Conservation (phyloP, 192 early-diverging fungal species). For the Allomyces arbusculus region DNA sequence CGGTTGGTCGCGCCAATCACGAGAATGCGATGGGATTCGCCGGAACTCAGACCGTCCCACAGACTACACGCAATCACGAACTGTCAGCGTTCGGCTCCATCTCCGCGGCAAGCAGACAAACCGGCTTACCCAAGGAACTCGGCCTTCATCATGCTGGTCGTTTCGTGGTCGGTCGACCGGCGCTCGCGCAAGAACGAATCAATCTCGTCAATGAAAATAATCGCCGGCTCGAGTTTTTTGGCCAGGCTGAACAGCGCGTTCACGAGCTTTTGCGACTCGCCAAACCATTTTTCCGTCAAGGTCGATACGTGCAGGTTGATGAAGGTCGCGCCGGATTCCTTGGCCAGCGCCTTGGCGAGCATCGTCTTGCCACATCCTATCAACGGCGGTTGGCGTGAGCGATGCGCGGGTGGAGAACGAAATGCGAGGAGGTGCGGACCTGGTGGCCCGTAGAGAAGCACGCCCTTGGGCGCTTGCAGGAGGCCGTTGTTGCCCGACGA, state of each 20-base stretch:
- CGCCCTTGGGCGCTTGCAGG: constrained; percentile 81
- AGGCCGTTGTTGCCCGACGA: constrained; percentile 29
- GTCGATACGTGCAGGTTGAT: constrained; percentile 95
- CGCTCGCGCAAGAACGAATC: constrained; percentile 90
- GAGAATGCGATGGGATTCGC: constrained; percentile 40
- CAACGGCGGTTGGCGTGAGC: too few species aligned
- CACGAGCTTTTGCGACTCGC: constrained; percentile 86
- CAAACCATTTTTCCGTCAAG: constrained; percentile 95
- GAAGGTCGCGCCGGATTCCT: constrained; percentile 91
- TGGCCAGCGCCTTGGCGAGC: constrained; percentile 92
- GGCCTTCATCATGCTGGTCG: constrained; percentile 97
- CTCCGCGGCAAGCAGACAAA: neutral
- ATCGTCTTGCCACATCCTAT: constrained; percentile 94
- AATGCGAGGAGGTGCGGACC: constrained; percentile 6
- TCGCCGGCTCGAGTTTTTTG: constrained; percentile 78
- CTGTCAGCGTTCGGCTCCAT: neutral
- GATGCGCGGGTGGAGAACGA: too few species aligned
- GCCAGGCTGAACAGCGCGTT: constrained; percentile 84
- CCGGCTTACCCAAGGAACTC: constrained; percentile 70
- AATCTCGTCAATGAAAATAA: constrained; percentile 99
- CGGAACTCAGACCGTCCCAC: constrained; percentile 87
- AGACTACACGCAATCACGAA: constrained; percentile 24
- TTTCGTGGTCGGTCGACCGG: constrained; percentile 78
- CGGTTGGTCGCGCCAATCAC: constrained; percentile 91
- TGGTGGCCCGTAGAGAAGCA: constrained; percentile 85